These are phyloP conservation scores for Pseudocercospora ulei DNA, from an alignment of 2,329 filamentous ascomycete species.

Conservation along the genomic window DNA sequence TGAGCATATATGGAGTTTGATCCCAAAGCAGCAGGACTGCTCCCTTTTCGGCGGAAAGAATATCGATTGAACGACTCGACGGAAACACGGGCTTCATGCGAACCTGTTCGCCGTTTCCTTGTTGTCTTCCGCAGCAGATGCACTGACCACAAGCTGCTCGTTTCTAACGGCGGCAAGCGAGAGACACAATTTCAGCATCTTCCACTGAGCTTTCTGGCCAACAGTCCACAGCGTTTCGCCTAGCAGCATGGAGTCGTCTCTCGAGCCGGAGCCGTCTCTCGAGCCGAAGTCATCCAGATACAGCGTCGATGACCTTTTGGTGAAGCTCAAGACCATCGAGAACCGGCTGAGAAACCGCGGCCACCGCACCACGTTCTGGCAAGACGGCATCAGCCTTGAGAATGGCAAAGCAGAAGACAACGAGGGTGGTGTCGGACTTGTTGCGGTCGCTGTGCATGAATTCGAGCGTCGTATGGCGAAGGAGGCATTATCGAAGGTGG, in stretches of 20 bases:
- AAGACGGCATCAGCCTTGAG: not conserved
- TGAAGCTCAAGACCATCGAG: not conserved
- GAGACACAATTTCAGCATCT: no score
- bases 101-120: no score
- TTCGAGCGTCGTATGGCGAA: constrained; percentile 1
- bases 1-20: not conserved
- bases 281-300: no score
- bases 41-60: no score
- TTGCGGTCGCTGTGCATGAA: not conserved
- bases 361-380: not conserved
- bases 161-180: no score
- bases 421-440: not conserved
- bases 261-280: no score
- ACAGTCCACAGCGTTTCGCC: no score
- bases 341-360: not conserved
- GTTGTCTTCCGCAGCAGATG: no score
- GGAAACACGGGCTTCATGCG: no score
- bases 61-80: not conserved
- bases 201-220: no score
- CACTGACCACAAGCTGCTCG: no score
- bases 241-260: no score
- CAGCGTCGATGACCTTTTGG: not conserved
- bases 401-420: not conserved
- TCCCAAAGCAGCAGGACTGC: not conserved
- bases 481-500: not conserved